Conservation (phyloP, 306 rosid species). For the Castanospermum australe region DNA sequence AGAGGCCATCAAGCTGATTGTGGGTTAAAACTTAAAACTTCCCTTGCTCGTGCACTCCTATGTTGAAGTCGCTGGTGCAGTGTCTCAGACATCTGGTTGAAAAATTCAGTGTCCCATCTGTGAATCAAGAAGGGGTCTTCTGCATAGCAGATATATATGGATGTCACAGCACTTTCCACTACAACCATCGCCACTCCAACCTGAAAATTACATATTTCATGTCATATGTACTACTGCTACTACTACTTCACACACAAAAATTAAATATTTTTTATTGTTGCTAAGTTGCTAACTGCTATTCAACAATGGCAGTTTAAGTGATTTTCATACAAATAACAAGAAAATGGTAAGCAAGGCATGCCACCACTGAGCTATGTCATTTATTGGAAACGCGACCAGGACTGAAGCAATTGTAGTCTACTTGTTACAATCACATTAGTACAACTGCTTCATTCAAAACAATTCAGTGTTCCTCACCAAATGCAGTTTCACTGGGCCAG, state of each 20-base stretch:
- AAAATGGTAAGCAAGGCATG: neutral
- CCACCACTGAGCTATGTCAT: neutral
- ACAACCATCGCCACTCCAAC: conserved; percentile 85
- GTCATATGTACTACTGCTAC: neutral
- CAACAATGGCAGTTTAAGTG: neutral
- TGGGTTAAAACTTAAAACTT: conserved; percentile 55
- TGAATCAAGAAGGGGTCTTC: conserved; percentile 82
- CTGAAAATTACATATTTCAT: conserved; percentile 42
- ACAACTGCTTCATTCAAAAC: neutral
- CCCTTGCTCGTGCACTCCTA: conserved; percentile 66
- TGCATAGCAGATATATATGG: conserved; percentile 85
- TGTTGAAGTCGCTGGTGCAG: conserved; percentile 81
- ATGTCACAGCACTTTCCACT: conserved; percentile 92
- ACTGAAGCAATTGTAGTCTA: neutral
- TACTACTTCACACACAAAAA: no score
- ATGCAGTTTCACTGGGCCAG: neutral
- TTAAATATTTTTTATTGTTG: neutral
- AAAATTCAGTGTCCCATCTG: conserved; percentile 84
- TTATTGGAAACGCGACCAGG: neutral
- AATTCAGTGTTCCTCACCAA: neutral
- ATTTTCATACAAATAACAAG: neutral
- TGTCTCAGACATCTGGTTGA: conserved; percentile 86
- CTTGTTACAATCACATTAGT: neutral
- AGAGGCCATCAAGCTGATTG: conserved; percentile 43
- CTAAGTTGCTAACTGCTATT: no score